Conservation (phyloP, 768 basidiomycete genomes). For the Psilocybe subaeruginosa region DNA sequence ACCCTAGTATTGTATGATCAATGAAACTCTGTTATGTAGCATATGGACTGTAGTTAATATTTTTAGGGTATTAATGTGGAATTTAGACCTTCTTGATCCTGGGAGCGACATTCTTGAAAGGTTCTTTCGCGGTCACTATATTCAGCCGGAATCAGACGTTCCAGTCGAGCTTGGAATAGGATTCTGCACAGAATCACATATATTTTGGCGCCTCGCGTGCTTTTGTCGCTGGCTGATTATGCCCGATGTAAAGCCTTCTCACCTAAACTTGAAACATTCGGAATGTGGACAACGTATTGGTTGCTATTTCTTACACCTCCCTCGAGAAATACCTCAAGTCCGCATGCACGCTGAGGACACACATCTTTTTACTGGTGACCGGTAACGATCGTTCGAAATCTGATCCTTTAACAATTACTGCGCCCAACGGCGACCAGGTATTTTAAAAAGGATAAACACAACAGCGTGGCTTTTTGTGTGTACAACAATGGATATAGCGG, state of each 20-base stretch:
- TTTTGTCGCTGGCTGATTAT: background rate
- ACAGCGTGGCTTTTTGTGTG: background rate
- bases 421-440: background rate
- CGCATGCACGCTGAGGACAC: too few relatives aligned
- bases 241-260: background rate
- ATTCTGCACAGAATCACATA: background rate
- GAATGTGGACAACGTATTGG: background rate
- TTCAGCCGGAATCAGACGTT: background rate
- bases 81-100: too few relatives aligned
- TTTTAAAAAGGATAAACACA: background rate
- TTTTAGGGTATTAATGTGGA: background rate
- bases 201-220: background rate
- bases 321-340: background rate
- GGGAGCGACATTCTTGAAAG: too few relatives aligned
- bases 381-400: too few relatives aligned
- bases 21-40: background rate
- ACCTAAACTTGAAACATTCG: background rate
- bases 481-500: background rate
- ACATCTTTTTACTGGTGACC: too few relatives aligned
- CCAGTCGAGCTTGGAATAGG: background rate
- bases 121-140: background rate
- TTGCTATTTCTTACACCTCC: background rate
- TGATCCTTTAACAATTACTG: too few relatives aligned
- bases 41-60: background rate
- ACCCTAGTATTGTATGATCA: background rate